Evolutionary conservation across 371 early-diverging fungal species (phyloP).

Genomic region (Mucor lusitanicus): DNA sequence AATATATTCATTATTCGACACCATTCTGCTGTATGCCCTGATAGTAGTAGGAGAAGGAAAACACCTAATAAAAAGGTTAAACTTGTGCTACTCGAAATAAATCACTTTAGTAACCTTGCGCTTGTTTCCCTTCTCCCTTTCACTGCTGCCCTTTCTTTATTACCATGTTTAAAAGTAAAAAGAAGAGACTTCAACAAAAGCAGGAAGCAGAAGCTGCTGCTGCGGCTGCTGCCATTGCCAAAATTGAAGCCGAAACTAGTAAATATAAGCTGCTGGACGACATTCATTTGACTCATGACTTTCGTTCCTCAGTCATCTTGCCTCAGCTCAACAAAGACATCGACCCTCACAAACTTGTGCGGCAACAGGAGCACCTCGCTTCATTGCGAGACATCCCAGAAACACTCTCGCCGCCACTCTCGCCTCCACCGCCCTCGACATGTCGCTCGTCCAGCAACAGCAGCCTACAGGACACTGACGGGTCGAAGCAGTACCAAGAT

Average conservation of each 20-base stretch:
- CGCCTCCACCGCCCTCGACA: conserved; percentile 5
- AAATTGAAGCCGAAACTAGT: background rate
- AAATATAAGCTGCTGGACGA: conserved; percentile 36
- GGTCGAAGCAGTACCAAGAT: conserved; percentile 28
- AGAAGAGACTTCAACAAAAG: conserved; percentile 26
- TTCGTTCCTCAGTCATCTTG: conserved; percentile 49
- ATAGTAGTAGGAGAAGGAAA: background rate
- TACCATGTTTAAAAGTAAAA: conserved; percentile 5
- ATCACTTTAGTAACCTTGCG: background rate
- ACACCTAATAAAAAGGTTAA: background rate
- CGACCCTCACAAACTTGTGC: conserved; percentile 3
- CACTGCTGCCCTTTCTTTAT: background rate
- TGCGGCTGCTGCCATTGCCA: background rate
- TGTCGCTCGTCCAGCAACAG: background rate
- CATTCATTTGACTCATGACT: conserved; percentile 38
- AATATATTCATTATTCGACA: too few species aligned
- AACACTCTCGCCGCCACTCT: conserved; percentile 3
- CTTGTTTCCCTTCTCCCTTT: background rate
- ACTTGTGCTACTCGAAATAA: background rate
- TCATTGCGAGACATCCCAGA: conserved; percentile 9
- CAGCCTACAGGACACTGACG: background rate
- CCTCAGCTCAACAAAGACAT: conserved; percentile 33
- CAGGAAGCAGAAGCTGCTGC: conserved; percentile 9
- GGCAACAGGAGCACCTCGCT: conserved; percentile 17
- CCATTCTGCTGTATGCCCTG: too few species aligned